Evolutionary conservation across 306 rosid species (phyloP), one percentile per base, ranked within the genome.

Genomic region (Citrullus amarus): DNA sequence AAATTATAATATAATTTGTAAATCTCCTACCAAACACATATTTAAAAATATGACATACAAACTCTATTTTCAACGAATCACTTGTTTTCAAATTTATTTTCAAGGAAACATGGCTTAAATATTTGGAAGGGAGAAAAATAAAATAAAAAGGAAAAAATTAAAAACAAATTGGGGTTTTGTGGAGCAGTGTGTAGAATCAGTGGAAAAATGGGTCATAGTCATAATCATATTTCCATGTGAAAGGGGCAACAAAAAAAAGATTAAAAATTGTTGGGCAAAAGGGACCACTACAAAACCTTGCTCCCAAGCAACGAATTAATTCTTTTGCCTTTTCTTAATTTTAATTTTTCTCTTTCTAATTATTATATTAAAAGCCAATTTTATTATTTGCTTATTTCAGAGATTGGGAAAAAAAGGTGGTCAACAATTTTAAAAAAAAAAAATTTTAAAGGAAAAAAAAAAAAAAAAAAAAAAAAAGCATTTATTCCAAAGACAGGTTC

Each of bases 231-330:
- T 68, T 68, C 54, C 75, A 68, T 39, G 75, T 68, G 75, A 20
- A 44, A 44, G 17, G 11, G 4, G 4, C 7, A 12, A 48, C n/a
- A n/a, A 50, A 46, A 50, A 69, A 41, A 43, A 8, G 38, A 20
- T 6, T 50, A 50, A 50, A 50, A 72, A 28, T 50, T 28, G 57
- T 46, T 70, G 6, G 20, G 57, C 44, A 16, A 9, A 3, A 30
- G 38, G 77, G 77, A 50, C 58, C 77, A 48, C 57, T 8, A 28
- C 77, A 50, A 50, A 72, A 72, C 77, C 77, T 72, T 48, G 25
- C 55, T 72, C 59, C 25, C 77, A 72, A 72, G 77, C 60, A 72
- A 72, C 12, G 60, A 72, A 72, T 48, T 72, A 72, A 72, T 16
- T 72, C 77, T 72, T 72, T 8, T 51, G 3, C 43, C 73, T 9